A percentile compares a stretch with the other conserved stretches of the same genome.
phyloP scores from a whole-genome alignment of 2,329 filamentous ascomycete genomes.

The Colletotrichum liriopes region DNA sequence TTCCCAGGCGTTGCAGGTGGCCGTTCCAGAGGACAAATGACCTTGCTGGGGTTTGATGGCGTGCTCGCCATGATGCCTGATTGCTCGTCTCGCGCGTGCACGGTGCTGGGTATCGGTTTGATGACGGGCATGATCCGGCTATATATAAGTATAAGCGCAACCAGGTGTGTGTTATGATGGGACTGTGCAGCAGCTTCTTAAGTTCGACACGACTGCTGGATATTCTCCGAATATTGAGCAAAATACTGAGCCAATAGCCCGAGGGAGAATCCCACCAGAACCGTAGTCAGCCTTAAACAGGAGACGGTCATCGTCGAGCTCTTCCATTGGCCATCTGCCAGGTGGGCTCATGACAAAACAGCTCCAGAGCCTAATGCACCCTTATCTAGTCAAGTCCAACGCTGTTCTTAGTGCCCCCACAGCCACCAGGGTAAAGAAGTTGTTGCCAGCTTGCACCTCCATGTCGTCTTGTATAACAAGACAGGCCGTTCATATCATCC shows the following conservation, averaged over 20 bases:
- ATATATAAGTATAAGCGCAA: not conserved
- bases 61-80: not conserved
- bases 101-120: not conserved
- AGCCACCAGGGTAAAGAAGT: not conserved
- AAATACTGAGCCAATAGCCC: not conserved
- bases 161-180: not conserved
- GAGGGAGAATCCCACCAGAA: not conserved
- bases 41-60: conserved; percentile 44
- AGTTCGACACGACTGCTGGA: too few species aligned
- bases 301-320: conserved; percentile 2
- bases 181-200: not conserved
- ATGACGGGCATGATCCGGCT: not conserved
- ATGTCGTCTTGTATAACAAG: not conserved
- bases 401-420: not conserved
- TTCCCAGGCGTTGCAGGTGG: conserved; percentile 25
- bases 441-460: not conserved
- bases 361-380: conserved; percentile 5
- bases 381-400: not conserved
- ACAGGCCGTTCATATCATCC: not conserved
- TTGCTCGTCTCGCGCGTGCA: not conserved
- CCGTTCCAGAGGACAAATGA: conserved; percentile 29
- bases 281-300: conserved; percentile 19
- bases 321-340: conserved; percentile 8
- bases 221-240: not conserved
- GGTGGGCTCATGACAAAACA: not conserved